Conservation (phyloP, 2,329 filamentous ascomycete genomes). For the Colletotrichum sp. region DNA sequence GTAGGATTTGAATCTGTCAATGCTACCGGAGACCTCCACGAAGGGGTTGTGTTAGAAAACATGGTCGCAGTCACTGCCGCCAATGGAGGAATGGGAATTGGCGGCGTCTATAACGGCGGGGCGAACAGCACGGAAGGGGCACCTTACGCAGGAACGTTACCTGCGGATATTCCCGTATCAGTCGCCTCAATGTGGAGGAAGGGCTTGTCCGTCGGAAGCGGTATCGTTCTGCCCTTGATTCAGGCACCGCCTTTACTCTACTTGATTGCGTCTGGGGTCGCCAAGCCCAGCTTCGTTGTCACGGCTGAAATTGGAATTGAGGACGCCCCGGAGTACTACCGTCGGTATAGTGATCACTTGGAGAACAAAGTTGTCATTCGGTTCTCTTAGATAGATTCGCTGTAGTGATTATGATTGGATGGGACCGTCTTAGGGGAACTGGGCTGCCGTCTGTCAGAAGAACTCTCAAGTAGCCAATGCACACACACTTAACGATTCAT, state of each 20-base stretch:
- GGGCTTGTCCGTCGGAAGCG: background rate
- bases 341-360: background rate
- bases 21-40: constrained; percentile 4
- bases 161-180: constrained; percentile 16
- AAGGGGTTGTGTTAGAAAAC: constrained; percentile 20
- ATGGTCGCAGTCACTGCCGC: constrained; percentile 11
- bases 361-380: constrained; percentile 33
- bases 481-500: background rate
- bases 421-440: background rate
- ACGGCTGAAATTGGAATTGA: background rate
- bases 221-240: background rate
- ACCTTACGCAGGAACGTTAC: constrained; percentile 6
- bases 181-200: constrained; percentile 23
- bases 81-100: constrained; percentile 25
- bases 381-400: constrained; percentile 42
- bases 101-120: constrained; percentile 22
- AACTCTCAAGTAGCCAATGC: background rate
- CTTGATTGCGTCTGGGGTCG: background rate
- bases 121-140: constrained; percentile 11
- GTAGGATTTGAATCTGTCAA: constrained; percentile 24
- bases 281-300: background rate
- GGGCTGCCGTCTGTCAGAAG: no score
- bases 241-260: background rate
- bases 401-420: background rate
- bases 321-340: background rate